These are phyloP conservation scores for Chrysanthemum lavandulifolium DNA, from an alignment of 129 eudicot species.

Conservation along the genomic window DNA sequence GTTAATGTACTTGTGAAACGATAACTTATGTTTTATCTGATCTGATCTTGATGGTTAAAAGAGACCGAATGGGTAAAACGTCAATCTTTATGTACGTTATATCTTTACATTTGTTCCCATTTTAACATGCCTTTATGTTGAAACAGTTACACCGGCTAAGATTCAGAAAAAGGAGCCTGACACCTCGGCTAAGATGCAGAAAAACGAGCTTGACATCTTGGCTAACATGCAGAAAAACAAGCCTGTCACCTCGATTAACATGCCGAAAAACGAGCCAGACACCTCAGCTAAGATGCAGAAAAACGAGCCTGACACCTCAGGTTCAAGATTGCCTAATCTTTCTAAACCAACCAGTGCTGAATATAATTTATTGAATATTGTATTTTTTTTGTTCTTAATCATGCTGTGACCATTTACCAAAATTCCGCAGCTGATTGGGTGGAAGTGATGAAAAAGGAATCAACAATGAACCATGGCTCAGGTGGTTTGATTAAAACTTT, in stretches of 20 bases:
- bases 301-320: not conserved
- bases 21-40: too few species aligned
- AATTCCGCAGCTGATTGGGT: not conserved
- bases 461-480: not conserved
- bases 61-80: too few species aligned
- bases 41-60: too few species aligned
- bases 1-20: too few species aligned
- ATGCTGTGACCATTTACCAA: conserved; percentile 12
- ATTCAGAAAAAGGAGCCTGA: not conserved
- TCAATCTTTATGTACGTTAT: too few species aligned
- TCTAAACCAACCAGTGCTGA: conserved; percentile 10
- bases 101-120: not conserved
- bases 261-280: not conserved
- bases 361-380: not conserved
- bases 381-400: not conserved
- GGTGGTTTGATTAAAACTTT: not conserved
- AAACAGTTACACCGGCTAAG: conserved; percentile 6
- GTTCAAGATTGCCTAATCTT: not conserved
- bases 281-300: not conserved
- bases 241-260: not conserved
- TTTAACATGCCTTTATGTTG: not conserved
- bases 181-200: not conserved
- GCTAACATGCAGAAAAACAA: not conserved
- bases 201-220: not conserved
- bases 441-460: conserved; percentile 1